Percentiles rank a stretch among this genome's conserved stretches.
Conservation (phyloP, 345 rosid genomes). For the Raphanus sativus region DNA sequence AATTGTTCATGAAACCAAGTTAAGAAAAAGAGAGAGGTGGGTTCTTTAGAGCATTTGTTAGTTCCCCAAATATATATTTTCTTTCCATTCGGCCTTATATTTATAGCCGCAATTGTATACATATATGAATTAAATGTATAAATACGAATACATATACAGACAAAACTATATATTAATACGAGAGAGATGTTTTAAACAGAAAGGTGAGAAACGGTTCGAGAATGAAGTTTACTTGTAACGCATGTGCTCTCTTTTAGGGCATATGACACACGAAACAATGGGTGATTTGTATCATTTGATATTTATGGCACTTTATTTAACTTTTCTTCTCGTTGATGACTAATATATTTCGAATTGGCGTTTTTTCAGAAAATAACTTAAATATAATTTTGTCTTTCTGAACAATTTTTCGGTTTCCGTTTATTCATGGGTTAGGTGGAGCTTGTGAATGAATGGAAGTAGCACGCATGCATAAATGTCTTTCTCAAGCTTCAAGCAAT, state of each 20-base stretch:
- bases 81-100: constrained; percentile 15
- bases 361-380: neutral
- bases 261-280: constrained; percentile 39
- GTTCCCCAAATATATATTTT: constrained; percentile 18
- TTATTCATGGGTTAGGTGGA: constrained; percentile 35
- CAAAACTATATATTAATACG: neutral
- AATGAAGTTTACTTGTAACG: constrained; percentile 41
- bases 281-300: constrained; percentile 25
- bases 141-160: neutral
- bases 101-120: constrained; percentile 11
- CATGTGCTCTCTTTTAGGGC: constrained; percentile 37
- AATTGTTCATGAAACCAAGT: constrained; percentile 25
- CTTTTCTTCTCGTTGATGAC: constrained; percentile 8
- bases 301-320: constrained; percentile 31
- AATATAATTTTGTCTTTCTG: neutral
- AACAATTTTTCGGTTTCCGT: constrained; percentile 22
- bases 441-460: constrained; percentile 36
- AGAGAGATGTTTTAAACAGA: constrained; percentile 38
- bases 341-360: constrained; percentile 6
- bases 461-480: constrained; percentile 39
- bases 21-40: neutral
- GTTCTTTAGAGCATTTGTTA: constrained; percentile 13
- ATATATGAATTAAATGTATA: neutral
- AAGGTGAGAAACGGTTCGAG: constrained; percentile 53
- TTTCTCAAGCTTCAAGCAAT: constrained; percentile 40